These are phyloP conservation scores for Oryza glaberrima DNA, from an alignment of 176 grass and related monocot genomes.

Conservation along the genomic window DNA sequence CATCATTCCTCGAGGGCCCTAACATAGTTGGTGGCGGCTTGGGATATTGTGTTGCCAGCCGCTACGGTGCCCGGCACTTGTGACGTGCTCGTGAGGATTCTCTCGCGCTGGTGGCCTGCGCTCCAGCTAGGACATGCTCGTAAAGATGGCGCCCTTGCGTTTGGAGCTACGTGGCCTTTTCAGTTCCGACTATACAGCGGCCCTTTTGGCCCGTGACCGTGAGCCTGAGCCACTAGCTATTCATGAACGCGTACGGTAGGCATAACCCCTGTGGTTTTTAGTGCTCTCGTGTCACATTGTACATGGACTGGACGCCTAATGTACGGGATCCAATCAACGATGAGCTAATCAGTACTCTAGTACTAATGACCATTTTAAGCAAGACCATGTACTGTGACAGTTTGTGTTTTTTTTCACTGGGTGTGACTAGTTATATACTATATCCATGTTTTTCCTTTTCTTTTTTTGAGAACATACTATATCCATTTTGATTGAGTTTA, in stretches of 20 bases:
- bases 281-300: not conserved
- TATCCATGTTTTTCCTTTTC: not conserved
- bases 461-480: not conserved
- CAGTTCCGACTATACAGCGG: not conserved
- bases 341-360: not conserved
- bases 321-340: not conserved
- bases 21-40: constrained; percentile 37
- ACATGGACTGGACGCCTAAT: not conserved
- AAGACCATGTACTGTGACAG: not conserved
- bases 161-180: constrained; percentile 41
- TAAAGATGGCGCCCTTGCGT: not conserved
- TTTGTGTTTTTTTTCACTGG: no score
- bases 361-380: not conserved
- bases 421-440: not conserved
- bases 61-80: not conserved
- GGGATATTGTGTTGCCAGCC: constrained; percentile 14
- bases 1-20: constrained; percentile 33
- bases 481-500: not conserved
- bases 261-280: not conserved
- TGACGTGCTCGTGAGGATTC: constrained; percentile 30
- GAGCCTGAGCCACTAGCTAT: not conserved
- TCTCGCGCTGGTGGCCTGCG: constrained; percentile 7
- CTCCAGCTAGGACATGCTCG: constrained; percentile 43
- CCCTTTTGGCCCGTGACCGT: constrained; percentile 40
- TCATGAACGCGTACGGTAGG: not conserved